Evolutionary conservation across 805 yeast species (phyloP).

Genomic region (Nakazawaea sp.): DNA sequence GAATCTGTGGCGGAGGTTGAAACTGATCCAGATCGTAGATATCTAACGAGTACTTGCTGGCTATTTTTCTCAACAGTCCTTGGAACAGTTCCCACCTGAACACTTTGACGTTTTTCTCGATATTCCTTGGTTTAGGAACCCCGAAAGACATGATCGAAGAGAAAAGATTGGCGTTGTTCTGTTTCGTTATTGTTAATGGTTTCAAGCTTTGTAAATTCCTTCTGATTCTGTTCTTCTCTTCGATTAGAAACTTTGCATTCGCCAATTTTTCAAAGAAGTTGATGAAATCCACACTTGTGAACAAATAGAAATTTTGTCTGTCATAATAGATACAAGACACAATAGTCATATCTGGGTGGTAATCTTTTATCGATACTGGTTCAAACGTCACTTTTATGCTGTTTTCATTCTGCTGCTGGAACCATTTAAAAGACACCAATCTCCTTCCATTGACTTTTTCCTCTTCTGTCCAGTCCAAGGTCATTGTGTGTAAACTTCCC

Average conservation of each 20-base stretch:
- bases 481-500: slow-evolving; percentile 19
- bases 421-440: slow-evolving; percentile 38
- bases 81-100: slow-evolving; percentile 50
- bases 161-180: slow-evolving; percentile 31
- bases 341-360: slow-evolving; percentile 33
- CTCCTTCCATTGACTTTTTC: slow-evolving; percentile 38
- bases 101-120: slow-evolving; percentile 66
- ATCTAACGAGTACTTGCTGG: slow-evolving; percentile 41
- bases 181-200: slow-evolving; percentile 53
- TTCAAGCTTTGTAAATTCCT: slow-evolving; percentile 59
- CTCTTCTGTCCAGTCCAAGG: slow-evolving; percentile 37
- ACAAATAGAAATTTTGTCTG: slow-evolving; percentile 34
- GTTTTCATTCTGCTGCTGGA: slow-evolving; percentile 24
- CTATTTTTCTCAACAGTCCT: slow-evolving; percentile 48
- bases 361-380: slow-evolving; percentile 28
- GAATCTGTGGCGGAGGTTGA: too few species aligned
- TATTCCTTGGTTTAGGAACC: slow-evolving; percentile 60
- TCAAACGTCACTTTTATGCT: slow-evolving; percentile 30
- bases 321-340: slow-evolving; percentile 57
- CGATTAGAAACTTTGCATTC: slow-evolving; percentile 47
- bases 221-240: slow-evolving; percentile 64
- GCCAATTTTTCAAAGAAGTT: slow-evolving; percentile 50
- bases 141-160: slow-evolving; percentile 52
- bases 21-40: background rate
- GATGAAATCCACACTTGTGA: slow-evolving; percentile 63